A percentile compares a stretch with the other conserved stretches of the same genome.
phyloP scores from a whole-genome alignment of 768 basidiomycete genomes.

The Mycena haematopus region DNA sequence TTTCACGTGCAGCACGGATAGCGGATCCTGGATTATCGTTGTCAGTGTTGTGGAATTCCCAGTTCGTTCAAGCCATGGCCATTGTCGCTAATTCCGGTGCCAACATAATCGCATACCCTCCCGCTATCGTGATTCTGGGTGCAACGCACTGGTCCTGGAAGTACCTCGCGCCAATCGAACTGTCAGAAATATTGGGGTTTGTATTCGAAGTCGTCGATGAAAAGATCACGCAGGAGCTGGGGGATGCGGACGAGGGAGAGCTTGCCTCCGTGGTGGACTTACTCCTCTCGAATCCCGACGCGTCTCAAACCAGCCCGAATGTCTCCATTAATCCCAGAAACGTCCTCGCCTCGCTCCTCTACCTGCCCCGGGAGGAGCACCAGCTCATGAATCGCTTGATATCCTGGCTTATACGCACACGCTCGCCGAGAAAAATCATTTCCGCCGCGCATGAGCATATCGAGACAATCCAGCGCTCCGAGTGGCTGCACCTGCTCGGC shows the following conservation, averaged over 20 bases:
- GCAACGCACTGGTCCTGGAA: constrained; percentile 23
- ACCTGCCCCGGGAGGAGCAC: neutral
- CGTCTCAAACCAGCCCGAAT: too few relatives aligned
- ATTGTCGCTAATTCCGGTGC: constrained; percentile 4
- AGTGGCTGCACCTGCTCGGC: constrained; percentile 16
- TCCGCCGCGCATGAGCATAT: constrained; percentile 1
- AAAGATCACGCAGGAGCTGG: neutral
- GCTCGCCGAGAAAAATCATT: neutral
- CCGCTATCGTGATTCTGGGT: constrained; percentile 13
- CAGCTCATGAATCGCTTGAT: neutral
- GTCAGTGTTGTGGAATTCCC: constrained; percentile 15
- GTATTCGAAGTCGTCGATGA: constrained; percentile 15
- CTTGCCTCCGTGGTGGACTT: neutral
- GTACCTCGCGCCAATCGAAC: constrained; percentile 16
- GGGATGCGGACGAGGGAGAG: neutral
- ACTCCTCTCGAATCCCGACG: neutral
- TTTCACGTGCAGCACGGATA: constrained; percentile 15
- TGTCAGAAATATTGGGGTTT: constrained; percentile 7
- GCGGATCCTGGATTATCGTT: neutral
- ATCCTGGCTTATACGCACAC: constrained; percentile 2
- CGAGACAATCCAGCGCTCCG: constrained; percentile 12
- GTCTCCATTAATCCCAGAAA: constrained; percentile 1
- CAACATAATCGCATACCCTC: neutral
- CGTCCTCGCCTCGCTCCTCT: constrained; percentile 19
- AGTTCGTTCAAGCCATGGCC: constrained; percentile 22